Percentiles rank a stretch among this genome's conserved stretches.
These are phyloP conservation scores for Xylaria sp. DNA, from an alignment of 2,329 filamentous ascomycete species.

Conservation along the genomic window DNA sequence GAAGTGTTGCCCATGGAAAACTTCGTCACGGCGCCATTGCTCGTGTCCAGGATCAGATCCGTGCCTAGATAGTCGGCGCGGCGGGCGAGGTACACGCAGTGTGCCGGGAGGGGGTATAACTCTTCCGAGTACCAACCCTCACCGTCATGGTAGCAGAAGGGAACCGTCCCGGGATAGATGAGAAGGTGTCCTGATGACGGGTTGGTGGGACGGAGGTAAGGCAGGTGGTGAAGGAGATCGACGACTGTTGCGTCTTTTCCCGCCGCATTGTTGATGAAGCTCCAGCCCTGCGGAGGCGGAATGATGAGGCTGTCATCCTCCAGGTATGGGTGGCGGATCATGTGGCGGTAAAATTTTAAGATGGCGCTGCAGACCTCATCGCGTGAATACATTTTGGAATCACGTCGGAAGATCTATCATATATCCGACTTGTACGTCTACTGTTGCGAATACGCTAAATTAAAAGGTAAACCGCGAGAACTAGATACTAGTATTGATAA, in stretches of 20 bases:
- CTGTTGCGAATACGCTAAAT: too few relatives aligned
- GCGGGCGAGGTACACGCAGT: conserved; percentile 24
- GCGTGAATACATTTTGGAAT: background rate
- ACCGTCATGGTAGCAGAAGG: background rate
- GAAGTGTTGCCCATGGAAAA: background rate
- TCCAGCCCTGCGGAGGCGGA: conserved; percentile 10
- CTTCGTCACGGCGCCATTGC: conserved; percentile 19
- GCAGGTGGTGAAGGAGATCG: conserved; percentile 18
- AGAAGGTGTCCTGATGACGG: background rate
- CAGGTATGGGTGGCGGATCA: background rate
- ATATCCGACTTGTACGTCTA: too few relatives aligned
- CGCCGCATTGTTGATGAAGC: background rate
- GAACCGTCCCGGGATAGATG: conserved; percentile 5
- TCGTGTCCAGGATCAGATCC: conserved; percentile 22
- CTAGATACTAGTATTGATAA: too few relatives aligned
- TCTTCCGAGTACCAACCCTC: background rate
- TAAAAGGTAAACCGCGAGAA: too few relatives aligned
- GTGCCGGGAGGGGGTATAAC: conserved; percentile 11
- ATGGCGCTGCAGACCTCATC: background rate
- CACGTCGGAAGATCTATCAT: background rate
- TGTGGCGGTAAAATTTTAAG: background rate
- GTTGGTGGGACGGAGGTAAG: conserved; percentile 2
- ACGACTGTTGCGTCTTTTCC: conserved; percentile 14
- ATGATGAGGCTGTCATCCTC: background rate
- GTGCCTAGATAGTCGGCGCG: background rate